These are phyloP conservation scores for Kurtzmaniella quercitrusa DNA, from an alignment of 1,139 yeast species.

Conservation along the genomic window DNA sequence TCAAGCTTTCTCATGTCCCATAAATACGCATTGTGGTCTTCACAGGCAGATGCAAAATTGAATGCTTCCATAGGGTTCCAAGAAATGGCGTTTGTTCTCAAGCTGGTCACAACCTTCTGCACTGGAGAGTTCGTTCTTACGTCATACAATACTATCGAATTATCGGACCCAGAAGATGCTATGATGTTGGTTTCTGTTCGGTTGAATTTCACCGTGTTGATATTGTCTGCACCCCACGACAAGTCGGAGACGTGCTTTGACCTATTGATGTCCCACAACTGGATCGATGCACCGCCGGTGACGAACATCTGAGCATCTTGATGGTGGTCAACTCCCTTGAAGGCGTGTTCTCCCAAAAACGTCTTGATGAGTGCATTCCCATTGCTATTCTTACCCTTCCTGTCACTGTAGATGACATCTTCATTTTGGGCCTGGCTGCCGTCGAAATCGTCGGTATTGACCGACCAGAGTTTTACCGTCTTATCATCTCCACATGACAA, in stretches of 20 bases:
- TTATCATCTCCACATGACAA: slow-evolving; percentile 91
- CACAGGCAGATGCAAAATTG: slow-evolving; percentile 86
- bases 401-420: slow-evolving; percentile 22
- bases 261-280: slow-evolving; percentile 84
- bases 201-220: slow-evolving; percentile 79
- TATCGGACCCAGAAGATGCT: slow-evolving; percentile 91
- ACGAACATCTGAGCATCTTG: slow-evolving; percentile 69
- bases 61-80: slow-evolving; percentile 99
- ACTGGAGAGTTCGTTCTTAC: slow-evolving; percentile 89
- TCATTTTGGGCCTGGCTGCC: slow-evolving; percentile 29
- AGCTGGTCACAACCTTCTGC: slow-evolving; percentile 78
- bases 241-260: slow-evolving; percentile 72
- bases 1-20: slow-evolving; percentile 95
- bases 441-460: slow-evolving; percentile 41
- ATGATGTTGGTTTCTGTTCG: slow-evolving; percentile 84
- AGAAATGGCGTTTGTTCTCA: slow-evolving; percentile 80
- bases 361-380: slow-evolving; percentile 62
- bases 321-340: slow-evolving; percentile 85
- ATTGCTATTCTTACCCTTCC: slow-evolving; percentile 12
- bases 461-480: slow-evolving; percentile 80
- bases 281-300: slow-evolving; percentile 87
- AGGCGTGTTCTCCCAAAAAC: slow-evolving; percentile 78
- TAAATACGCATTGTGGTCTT: slow-evolving; percentile 90
- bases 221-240: slow-evolving; percentile 96
- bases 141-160: slow-evolving; percentile 87